Conservation (phyloP, 2,329 filamentous ascomycete species). For the Exophiala phaeomuriformis region DNA sequence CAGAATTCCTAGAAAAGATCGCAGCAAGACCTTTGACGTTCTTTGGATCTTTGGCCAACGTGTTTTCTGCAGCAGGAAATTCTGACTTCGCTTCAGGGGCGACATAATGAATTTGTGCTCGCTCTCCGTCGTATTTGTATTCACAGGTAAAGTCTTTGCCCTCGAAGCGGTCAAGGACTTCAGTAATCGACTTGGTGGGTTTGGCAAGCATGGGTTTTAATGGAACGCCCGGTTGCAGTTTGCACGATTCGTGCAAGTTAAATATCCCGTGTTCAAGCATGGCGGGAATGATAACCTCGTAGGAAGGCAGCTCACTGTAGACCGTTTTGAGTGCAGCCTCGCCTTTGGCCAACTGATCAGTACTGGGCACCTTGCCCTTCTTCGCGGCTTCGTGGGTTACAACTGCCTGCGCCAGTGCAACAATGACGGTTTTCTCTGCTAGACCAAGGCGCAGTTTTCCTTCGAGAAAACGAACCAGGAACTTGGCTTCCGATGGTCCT, state of each 20-base stretch:
- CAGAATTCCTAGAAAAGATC: conserved; percentile 95
- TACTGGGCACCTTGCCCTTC: conserved; percentile 62
- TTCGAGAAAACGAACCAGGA: conserved; percentile 83
- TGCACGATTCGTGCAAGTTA: conserved; percentile 75
- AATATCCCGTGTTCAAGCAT: conserved; percentile 81
- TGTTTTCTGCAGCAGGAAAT: conserved; percentile 55
- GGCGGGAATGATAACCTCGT: conserved; percentile 87
- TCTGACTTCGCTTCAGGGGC: conserved; percentile 68
- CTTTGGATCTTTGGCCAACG: conserved; percentile 55
- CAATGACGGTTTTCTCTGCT: conserved; percentile 85
- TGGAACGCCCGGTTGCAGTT: conserved; percentile 85
- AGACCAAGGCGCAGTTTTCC: conserved; percentile 87
- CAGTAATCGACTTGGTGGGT: conserved; percentile 94
- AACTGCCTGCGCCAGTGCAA: conserved; percentile 81
- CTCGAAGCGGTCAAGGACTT: conserved; percentile 94
- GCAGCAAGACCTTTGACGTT: conserved; percentile 63
- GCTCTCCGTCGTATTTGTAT: conserved; percentile 97
- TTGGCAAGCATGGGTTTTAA: conserved; percentile 98
- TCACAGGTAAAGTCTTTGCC: conserved; percentile 94
- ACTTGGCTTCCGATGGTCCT: conserved; percentile 91
- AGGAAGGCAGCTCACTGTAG: conserved; percentile 89
- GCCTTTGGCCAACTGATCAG: conserved; percentile 71
- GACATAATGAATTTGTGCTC: conserved; percentile 97
- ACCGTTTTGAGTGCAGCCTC: conserved; percentile 83
- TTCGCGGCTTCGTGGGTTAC: conserved; percentile 72